Conservation (phyloP, 2,329 filamentous ascomycete genomes). For the Fusarium burgessii region DNA sequence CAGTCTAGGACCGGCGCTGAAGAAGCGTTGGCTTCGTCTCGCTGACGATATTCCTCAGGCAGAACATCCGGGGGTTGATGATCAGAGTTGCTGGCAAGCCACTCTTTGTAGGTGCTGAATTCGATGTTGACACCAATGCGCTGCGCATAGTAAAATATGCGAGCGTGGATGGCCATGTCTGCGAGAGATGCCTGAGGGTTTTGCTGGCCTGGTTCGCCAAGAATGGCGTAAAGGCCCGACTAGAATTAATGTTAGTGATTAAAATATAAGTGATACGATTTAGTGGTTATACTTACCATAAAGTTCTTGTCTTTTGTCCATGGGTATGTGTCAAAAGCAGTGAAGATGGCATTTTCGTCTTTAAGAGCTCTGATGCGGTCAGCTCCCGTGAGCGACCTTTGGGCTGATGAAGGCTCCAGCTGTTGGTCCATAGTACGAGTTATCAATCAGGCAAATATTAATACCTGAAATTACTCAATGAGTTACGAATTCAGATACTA, state of each 20-base stretch:
- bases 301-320: constrained; percentile 78
- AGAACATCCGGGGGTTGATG: constrained; percentile 53
- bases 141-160: constrained; percentile 73
- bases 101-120: constrained; percentile 75
- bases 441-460: background rate
- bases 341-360: constrained; percentile 62
- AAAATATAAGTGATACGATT: background rate
- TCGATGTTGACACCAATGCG: constrained; percentile 67
- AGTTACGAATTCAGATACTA: constrained; percentile 5
- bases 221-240: constrained; percentile 73
- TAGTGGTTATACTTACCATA: constrained; percentile 60
- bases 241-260: constrained; percentile 40
- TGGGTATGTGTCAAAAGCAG: constrained; percentile 72
- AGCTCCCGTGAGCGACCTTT: constrained; percentile 47
- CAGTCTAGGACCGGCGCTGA: constrained; percentile 53
- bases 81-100: constrained; percentile 60
- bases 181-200: constrained; percentile 62
- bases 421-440: constrained; percentile 28
- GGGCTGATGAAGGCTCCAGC: constrained; percentile 24
- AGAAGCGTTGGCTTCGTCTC: constrained; percentile 14
- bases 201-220: constrained; percentile 63
- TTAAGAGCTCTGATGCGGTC: constrained; percentile 56
- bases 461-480: constrained; percentile 2
- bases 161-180: constrained; percentile 74
- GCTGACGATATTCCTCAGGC: constrained; percentile 50